These are phyloP conservation scores for Monosporozyma aerobia DNA, from an alignment of 805 yeast species.

Conservation along the genomic window DNA sequence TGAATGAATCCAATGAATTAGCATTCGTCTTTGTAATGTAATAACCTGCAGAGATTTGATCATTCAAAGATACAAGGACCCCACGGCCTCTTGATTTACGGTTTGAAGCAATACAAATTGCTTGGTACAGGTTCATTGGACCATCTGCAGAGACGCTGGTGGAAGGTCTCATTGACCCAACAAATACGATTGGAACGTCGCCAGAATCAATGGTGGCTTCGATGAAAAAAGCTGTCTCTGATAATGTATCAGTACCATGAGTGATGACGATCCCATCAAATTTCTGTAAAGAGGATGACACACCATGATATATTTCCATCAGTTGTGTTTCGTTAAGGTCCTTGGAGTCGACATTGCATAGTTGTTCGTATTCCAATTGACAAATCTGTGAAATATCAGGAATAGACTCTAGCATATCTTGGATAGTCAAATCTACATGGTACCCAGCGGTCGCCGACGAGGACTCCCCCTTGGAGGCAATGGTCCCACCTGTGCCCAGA, in stretches of 20 bases:
- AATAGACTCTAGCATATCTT: slow-evolving; percentile 42
- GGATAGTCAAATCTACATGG: slow-evolving; percentile 41
- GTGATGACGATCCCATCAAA: slow-evolving; percentile 57
- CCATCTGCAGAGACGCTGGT: slow-evolving; percentile 65
- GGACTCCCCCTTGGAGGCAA: slow-evolving; percentile 43
- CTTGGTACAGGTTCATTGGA: slow-evolving; percentile 63
- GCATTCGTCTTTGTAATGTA: slow-evolving; percentile 65
- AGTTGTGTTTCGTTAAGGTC: slow-evolving; percentile 42
- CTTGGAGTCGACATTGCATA: slow-evolving; percentile 53
- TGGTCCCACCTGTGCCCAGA: slow-evolving; percentile 52
- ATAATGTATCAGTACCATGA: slow-evolving; percentile 65
- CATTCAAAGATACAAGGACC: slow-evolving; percentile 55
- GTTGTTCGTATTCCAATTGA: slow-evolving; percentile 51
- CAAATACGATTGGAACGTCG: slow-evolving; percentile 52
- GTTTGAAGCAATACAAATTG: slow-evolving; percentile 53
- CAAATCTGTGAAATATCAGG: slow-evolving; percentile 50
- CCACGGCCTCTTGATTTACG: slow-evolving; percentile 47
- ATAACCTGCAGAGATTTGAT: slow-evolving; percentile 60
- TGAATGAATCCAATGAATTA: slow-evolving; percentile 61
- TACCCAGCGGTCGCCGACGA: slow-evolving; percentile 47
- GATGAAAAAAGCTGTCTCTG: slow-evolving; percentile 58
- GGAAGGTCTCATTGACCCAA: slow-evolving; percentile 70
- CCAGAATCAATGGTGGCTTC: slow-evolving; percentile 39
- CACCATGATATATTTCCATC: slow-evolving; percentile 37
- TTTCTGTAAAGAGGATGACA: slow-evolving; percentile 35